These are phyloP conservation scores for Corrigiola litoralis DNA, from an alignment of 179 eudicot genomes.

Conservation along the genomic window DNA sequence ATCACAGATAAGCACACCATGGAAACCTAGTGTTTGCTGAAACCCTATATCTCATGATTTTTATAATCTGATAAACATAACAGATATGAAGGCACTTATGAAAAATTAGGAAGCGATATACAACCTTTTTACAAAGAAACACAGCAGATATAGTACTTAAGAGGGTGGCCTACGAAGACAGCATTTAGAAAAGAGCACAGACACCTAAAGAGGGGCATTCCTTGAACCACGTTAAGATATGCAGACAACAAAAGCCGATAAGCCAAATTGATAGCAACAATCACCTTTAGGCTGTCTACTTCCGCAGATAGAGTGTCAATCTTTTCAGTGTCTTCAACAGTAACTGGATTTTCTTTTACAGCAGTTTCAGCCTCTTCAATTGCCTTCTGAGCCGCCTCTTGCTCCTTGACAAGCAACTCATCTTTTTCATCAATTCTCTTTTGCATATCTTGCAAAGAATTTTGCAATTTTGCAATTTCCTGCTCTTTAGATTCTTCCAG, in stretches of 20 bases:
- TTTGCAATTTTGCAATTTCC: conserved; percentile 61
- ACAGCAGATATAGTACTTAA: background rate
- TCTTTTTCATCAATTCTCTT: conserved; percentile 55
- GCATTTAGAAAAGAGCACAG: background rate
- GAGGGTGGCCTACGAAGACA: background rate
- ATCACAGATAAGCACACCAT: background rate
- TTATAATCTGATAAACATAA: background rate
- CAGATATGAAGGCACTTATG: background rate
- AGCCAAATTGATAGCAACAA: conserved; percentile 1
- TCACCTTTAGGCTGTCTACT: conserved; percentile 76
- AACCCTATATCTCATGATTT: background rate
- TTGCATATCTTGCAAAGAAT: conserved; percentile 59
- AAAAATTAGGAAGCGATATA: no score
- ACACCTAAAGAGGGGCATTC: background rate
- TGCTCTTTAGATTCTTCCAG: conserved; percentile 76
- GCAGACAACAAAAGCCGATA: conserved; percentile 4
- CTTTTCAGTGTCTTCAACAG: conserved; percentile 67
- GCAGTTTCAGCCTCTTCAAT: conserved; percentile 54
- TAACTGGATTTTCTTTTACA: conserved; percentile 65
- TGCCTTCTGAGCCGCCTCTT: conserved; percentile 58
- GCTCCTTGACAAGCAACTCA: conserved; percentile 54
- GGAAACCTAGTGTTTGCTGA: background rate
- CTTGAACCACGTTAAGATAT: background rate
- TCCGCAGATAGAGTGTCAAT: conserved; percentile 57
- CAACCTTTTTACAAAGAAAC: background rate